These are phyloP conservation scores for Fraxinus albicans DNA, from an alignment of 305 asterid species.

Conservation along the genomic window DNA sequence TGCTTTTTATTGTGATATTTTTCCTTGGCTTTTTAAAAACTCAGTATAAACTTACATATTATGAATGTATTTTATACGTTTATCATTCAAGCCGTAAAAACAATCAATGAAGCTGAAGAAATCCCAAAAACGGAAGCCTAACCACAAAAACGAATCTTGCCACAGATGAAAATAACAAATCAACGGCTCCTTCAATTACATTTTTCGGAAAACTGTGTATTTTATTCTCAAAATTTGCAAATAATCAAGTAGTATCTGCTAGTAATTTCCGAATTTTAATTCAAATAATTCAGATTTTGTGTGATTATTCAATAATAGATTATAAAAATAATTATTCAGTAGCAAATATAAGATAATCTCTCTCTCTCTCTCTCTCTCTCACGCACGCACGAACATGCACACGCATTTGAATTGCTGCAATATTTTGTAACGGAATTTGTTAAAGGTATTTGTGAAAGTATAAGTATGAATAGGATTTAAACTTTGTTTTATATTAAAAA, in stretches of 20 bases:
- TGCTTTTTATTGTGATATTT: no score
- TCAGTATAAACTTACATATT: not conserved
- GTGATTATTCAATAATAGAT: not conserved
- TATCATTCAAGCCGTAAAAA: not conserved
- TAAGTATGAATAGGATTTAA: no score
- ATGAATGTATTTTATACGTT: not conserved
- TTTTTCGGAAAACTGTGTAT: not conserved
- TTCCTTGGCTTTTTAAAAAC: not conserved
- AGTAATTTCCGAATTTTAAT: not conserved
- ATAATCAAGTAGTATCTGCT: no score
- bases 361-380: no score
- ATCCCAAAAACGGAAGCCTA: not conserved
- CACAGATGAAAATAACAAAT: not conserved
- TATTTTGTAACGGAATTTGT: not conserved
- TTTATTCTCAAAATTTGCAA: not conserved
- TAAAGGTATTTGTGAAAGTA: not conserved
- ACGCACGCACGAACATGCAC: no score
- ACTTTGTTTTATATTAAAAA: no score
- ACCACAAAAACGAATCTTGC: not conserved
- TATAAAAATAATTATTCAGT: not conserved
- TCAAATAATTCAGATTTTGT: not conserved
- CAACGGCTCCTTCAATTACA: not conserved
- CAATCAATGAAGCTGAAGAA: not conserved
- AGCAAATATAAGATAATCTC: not conserved
- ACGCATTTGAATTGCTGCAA: not conserved